These are phyloP conservation scores for Periconia sp. DNA, from an alignment of 2,329 filamentous ascomycete genomes.

Conservation along the genomic window DNA sequence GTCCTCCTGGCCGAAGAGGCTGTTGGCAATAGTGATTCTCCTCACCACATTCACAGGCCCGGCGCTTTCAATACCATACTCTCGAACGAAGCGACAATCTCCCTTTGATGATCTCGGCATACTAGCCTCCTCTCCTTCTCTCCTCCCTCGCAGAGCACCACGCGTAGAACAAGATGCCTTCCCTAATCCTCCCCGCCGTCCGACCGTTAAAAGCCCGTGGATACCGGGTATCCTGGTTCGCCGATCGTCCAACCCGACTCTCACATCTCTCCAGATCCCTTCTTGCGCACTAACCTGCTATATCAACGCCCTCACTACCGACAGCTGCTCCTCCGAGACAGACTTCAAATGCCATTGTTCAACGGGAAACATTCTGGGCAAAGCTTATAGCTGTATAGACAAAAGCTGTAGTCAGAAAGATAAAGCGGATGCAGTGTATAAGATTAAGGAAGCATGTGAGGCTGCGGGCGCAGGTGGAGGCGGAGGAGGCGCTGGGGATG, in stretches of 20 bases:
- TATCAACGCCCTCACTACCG: conserved; percentile 17
- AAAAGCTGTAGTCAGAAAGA: conserved; percentile 14
- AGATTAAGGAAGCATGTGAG: conserved; percentile 10
- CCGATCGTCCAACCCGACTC: conserved; percentile 6
- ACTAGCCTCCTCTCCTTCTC: background rate
- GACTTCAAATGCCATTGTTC: conserved; percentile 29
- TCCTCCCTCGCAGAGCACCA: background rate
- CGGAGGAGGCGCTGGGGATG: background rate
- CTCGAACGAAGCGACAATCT: background rate
- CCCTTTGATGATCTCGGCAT: too few relatives aligned
- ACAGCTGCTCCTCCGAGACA: conserved; percentile 22
- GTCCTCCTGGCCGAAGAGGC: too few relatives aligned
- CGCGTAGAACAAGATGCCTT: background rate
- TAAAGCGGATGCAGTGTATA: conserved; percentile 11
- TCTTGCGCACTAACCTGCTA: conserved; percentile 26
- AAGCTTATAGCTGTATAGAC: conserved; percentile 16
- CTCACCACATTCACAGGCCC: background rate
- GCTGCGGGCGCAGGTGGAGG: background rate
- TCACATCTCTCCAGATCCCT: conserved; percentile 17
- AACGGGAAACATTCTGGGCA: conserved; percentile 11
- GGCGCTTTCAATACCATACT: conserved; percentile 1
- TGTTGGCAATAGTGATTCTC: background rate
- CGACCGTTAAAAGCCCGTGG: background rate
- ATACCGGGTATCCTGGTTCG: background rate
- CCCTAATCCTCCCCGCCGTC: background rate